Conservation (phyloP, 257 asterid species). For the Gentiana macrophylla region DNA sequence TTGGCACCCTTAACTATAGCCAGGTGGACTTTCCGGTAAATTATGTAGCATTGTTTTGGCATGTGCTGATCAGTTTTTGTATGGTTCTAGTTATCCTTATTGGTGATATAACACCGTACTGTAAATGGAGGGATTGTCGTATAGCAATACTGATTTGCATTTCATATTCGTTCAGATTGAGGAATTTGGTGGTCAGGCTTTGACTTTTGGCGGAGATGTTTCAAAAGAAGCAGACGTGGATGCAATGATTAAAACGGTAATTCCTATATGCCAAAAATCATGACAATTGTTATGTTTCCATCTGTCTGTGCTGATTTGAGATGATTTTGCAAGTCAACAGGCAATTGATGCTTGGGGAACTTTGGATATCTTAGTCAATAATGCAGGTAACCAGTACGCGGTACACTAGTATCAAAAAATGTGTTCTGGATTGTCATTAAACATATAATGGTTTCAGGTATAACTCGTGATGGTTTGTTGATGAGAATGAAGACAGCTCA, state of each 20-base stretch:
- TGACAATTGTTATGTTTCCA: background rate
- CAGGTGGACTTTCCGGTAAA: too few relatives aligned
- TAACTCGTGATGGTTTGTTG: constrained; percentile 85
- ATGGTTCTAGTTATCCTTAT: too few relatives aligned
- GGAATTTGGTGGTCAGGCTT: constrained; percentile 79
- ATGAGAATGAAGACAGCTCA: constrained; percentile 91
- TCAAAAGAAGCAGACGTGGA: constrained; percentile 94
- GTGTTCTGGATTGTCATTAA: constrained; percentile 1
- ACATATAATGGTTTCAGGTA: constrained; percentile 40
- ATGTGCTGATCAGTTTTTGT: too few relatives aligned
- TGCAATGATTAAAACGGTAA: constrained; percentile 84
- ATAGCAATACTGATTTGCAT: too few relatives aligned
- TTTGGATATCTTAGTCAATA: constrained; percentile 69
- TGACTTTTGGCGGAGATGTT: constrained; percentile 90
- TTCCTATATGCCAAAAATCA: background rate
- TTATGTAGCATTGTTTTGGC: too few relatives aligned
- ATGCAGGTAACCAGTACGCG: constrained; percentile 48
- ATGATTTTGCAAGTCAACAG: constrained; percentile 34
- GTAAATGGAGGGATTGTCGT: too few relatives aligned
- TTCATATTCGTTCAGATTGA: constrained; percentile 48
- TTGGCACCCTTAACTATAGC: too few relatives aligned
- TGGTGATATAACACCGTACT: too few relatives aligned
- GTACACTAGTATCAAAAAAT: background rate
- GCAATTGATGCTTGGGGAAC: constrained; percentile 96
- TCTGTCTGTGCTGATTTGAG: constrained; percentile 18